Percentiles rank a stretch among this genome's conserved stretches.
These are phyloP conservation scores for Pseudogymnoascus sp. DNA, from an alignment of 2,329 filamentous ascomycete genomes.

Conservation along the genomic window DNA sequence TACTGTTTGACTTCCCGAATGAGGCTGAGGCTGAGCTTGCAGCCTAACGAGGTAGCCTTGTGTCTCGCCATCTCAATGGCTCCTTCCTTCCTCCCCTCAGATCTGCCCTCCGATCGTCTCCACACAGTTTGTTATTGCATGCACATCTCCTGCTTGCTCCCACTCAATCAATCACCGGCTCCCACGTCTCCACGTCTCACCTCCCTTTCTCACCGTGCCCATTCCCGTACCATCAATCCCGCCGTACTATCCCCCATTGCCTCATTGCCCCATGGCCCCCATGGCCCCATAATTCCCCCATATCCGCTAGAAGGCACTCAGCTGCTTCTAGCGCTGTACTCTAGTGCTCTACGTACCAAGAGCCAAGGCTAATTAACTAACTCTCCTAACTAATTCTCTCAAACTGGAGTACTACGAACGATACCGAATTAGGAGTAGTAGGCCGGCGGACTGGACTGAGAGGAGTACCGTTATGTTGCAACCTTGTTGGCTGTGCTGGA, in stretches of 20 bases:
- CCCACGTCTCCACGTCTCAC: neutral
- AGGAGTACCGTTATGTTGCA: neutral
- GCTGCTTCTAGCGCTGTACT: neutral
- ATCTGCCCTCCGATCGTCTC: neutral
- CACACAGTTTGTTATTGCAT: neutral
- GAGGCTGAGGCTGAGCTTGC: neutral
- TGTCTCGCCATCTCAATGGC: neutral
- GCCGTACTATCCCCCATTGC: neutral
- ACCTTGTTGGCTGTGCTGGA: neutral
- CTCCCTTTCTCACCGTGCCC: neutral
- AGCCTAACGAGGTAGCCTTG: neutral
- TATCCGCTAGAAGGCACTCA: neutral
- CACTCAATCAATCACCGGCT: neutral
- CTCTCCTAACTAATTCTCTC: neutral
- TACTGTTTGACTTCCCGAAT: neutral
- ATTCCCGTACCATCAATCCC: neutral
- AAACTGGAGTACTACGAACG: neutral
- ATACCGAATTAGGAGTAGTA: neutral
- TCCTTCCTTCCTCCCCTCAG: neutral
- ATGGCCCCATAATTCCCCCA: neutral
- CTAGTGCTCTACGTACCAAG: neutral
- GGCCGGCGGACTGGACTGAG: neutral
- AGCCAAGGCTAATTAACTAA: neutral
- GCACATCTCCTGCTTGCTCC: neutral
- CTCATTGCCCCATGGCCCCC: neutral